phyloP scores from a whole-genome alignment of 768 basidiomycete genomes.

The Cystofilobasidium macerans region DNA sequence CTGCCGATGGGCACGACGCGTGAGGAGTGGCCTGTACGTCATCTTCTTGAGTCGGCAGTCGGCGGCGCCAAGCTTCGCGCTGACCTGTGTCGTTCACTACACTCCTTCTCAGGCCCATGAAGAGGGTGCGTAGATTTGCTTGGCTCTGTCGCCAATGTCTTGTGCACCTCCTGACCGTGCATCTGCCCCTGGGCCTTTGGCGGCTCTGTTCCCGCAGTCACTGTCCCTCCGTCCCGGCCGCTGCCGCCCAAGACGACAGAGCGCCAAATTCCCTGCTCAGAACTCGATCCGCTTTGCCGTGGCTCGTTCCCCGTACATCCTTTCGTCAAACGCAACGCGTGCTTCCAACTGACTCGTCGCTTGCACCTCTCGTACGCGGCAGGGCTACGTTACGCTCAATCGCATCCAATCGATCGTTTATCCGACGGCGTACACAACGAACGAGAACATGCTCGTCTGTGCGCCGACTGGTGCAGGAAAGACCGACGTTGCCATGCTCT shows the following conservation, averaged over 20 bases:
- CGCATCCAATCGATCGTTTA: conserved; percentile 92
- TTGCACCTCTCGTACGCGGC: neutral
- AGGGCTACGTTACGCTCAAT: conserved; percentile 82
- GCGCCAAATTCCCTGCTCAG: conserved; percentile 55
- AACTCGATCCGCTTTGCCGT: conserved; percentile 62
- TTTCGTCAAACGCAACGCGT: neutral
- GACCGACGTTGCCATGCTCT: conserved; percentile 94
- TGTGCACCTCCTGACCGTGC: neutral
- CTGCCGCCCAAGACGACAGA: conserved; percentile 65
- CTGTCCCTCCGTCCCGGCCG: conserved; percentile 68
- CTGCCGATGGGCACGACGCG: conserved; percentile 74
- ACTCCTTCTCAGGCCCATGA: conserved; percentile 56
- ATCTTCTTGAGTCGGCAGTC: neutral
- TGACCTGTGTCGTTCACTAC: neutral
- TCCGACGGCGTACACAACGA: conserved; percentile 82
- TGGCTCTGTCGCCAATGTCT: neutral
- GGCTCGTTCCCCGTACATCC: conserved; percentile 70
- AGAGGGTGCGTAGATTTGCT: conserved; percentile 35
- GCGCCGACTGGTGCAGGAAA: conserved; percentile 99
- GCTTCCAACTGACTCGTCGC: neutral
- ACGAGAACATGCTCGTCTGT: conserved; percentile 91
- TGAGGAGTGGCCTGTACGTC: conserved; percentile 52
- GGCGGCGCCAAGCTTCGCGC: neutral
- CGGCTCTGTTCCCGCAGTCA: conserved; percentile 41
- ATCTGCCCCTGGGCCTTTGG: neutral